A percentile compares a stretch with the other conserved stretches of the same genome.
phyloP scores from a whole-genome alignment of 768 basidiomycete genomes.

The Crassisporium funariophilum region DNA sequence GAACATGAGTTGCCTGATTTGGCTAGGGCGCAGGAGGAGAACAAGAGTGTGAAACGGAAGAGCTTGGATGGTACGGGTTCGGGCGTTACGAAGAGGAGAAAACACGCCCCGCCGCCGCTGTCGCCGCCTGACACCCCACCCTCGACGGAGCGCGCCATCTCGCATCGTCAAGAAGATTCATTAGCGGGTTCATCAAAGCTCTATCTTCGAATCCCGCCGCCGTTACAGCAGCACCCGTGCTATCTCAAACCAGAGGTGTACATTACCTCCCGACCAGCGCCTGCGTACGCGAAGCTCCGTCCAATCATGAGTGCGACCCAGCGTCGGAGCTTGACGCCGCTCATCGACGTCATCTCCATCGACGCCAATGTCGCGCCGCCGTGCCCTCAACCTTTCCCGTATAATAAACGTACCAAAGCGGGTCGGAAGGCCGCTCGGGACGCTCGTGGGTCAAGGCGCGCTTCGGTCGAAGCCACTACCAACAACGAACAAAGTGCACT shows the following conservation, averaged over 20 bases:
- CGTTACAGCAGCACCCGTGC: constrained; percentile 5
- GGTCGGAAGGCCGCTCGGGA: constrained; percentile 10
- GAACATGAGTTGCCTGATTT: constrained; percentile 23
- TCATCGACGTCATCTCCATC: background rate
- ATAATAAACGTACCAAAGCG: constrained; percentile 11
- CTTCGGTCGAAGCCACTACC: too few species aligned
- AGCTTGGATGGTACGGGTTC: constrained; percentile 2
- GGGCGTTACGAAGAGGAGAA: constrained; percentile 1
- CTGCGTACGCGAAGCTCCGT: too few species aligned
- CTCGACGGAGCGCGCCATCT: background rate
- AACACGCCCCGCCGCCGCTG: background rate
- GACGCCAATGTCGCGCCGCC: background rate
- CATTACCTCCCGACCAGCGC: constrained; percentile 11
- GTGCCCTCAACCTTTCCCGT: background rate
- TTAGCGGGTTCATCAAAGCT: constrained; percentile 9
- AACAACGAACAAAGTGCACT: too few species aligned
- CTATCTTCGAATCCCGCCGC: constrained; percentile 18
- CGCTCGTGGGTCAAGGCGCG: constrained; percentile 2
- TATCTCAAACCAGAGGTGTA: constrained; percentile 18
- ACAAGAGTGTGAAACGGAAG: constrained; percentile 12
- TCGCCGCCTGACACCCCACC: constrained; percentile 22
- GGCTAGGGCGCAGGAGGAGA: constrained; percentile 5
- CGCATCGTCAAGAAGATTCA: background rate
- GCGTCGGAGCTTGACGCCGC: too few species aligned
- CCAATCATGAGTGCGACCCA: too few species aligned